Base-by-base conservation (phyloP, 768 basidiomycete species). In the Pilatotrama ljubarskyi region DNA sequence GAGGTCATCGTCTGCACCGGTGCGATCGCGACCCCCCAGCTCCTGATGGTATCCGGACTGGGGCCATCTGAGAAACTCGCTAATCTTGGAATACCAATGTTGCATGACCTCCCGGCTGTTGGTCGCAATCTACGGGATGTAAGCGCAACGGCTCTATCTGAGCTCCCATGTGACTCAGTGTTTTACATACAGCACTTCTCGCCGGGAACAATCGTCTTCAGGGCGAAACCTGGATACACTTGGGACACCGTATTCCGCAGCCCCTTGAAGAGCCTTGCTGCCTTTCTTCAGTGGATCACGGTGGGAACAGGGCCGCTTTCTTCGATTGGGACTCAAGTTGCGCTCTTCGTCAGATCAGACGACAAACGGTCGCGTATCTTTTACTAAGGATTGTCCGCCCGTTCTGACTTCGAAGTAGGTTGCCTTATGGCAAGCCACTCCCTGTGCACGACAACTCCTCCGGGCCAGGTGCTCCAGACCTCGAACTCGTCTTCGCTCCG, bases 1-100 rank as follows among this genome's bases (percentile, higher is more conserved):
- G 64, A 69, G 32, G 65, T 68, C 5, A 62, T 71, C 50, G 15
- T 67, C 18, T 46, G 29, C 22, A 59, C 61, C 1, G 66, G 66
- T 5, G 52, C 57, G 3, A 24, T 67, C 14, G 59, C 43, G 17
- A 49, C 61, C 6, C 59, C 63, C 5, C 64, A 71, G 18, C 40
- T 73, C 7, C 56, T 72, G 5, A 43, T 69, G 58, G 52, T 68
- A 22, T 71, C 70, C 3, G 72, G 72, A 15, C 63, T 73, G 44
- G 72, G 72, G 2, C 64, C 66, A 17, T 17, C 51, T 0, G 50
- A n/a, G 6, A 51, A 65, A 15, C 62, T 73, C 22, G 25, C 43
- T 2, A 38, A 55, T 14, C 37, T 63, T 14, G 62, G 59, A 9
- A 64, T 73, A 18, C 20, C 38, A 1, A 24, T 64, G 15, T 44